Conservation (phyloP, 352 stramenopile genomes). For the Hyaloperonospora arabidopsidis region DNA sequence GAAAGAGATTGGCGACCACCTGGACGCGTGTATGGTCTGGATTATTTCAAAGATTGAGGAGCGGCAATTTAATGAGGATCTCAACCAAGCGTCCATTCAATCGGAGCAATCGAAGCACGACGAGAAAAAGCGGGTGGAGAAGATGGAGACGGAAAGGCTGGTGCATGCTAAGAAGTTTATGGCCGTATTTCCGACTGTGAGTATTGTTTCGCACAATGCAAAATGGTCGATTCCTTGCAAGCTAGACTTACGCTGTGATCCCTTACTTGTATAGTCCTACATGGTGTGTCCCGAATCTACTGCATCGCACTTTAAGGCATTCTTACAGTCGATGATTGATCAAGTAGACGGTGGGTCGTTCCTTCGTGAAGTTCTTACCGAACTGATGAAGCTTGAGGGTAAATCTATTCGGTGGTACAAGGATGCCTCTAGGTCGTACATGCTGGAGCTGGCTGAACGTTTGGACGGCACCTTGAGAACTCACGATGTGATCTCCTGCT, state of each 20-base stretch:
- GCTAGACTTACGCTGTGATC: neutral
- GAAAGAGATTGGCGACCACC: conserved; percentile 42
- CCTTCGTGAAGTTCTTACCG: conserved; percentile 47
- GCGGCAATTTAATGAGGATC: conserved; percentile 51
- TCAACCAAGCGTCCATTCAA: conserved; percentile 70
- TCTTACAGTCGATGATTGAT: conserved; percentile 47
- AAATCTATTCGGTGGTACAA: conserved; percentile 74
- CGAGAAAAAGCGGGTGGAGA: conserved; percentile 52
- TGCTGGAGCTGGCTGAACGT: conserved; percentile 51
- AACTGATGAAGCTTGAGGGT: conserved; percentile 57
- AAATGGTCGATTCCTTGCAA: neutral
- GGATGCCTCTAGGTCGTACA: conserved; percentile 50
- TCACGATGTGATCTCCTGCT: conserved; percentile 48
- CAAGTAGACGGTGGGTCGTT: conserved; percentile 32
- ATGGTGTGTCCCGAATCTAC: conserved; percentile 37
- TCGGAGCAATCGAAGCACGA: conserved; percentile 61
- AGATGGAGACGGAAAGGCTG: conserved; percentile 46
- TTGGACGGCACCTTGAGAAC: conserved; percentile 34
- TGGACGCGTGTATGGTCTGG: conserved; percentile 74
- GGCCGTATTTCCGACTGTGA: conserved; percentile 55
- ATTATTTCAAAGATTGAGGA: conserved; percentile 73
- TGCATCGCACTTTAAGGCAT: conserved; percentile 32
- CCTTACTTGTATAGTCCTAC: conserved; percentile 37
- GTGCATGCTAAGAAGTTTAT: conserved; percentile 50
- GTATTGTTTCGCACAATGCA: conserved; percentile 4